Conservation (phyloP, 2,329 filamentous ascomycete genomes). For the Dactylellina sp. region DNA sequence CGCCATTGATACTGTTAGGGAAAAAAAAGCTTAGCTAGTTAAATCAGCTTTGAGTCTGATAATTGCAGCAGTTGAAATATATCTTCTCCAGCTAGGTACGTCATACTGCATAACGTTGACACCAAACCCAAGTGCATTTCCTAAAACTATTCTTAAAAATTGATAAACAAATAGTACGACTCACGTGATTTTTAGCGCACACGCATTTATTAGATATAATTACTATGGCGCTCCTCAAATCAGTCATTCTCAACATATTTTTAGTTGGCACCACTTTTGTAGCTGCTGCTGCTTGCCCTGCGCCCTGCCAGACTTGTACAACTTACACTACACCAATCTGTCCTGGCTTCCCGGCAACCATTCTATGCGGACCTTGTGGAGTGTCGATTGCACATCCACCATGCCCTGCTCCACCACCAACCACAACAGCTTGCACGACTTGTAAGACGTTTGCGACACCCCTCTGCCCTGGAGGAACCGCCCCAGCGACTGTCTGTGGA, state of each 20-base stretch:
- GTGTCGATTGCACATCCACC: conserved; percentile 26
- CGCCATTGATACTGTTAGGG: too few relatives aligned
- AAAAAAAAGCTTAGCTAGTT: too few relatives aligned
- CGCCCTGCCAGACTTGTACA: conserved; percentile 25
- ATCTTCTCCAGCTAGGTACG: not conserved
- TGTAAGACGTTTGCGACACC: conserved; percentile 45
- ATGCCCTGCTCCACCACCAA: conserved; percentile 22
- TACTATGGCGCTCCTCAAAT: conserved; percentile 2
- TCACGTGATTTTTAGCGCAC: not conserved
- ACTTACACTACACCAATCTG: conserved; percentile 41
- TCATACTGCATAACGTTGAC: too few relatives aligned
- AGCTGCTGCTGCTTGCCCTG: conserved; percentile 22
- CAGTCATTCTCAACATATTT: conserved; percentile 11
- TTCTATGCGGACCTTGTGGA: conserved; percentile 44
- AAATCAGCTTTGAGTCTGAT: too few relatives aligned
- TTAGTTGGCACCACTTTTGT: conserved; percentile 20
- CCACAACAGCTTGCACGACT: conserved; percentile 13
- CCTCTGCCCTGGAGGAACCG: conserved; percentile 29
- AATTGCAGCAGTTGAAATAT: not conserved
- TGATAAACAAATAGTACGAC: too few relatives aligned
- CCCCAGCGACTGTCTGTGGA: conserved; percentile 47
- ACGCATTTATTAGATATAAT: not conserved
- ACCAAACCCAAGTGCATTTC: too few relatives aligned
- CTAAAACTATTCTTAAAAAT: too few relatives aligned
- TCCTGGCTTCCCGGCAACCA: conserved; percentile 35